Evolutionary conservation across 257 asterid genomes (phyloP).

Genomic region (Nicotiana undulata): DNA sequence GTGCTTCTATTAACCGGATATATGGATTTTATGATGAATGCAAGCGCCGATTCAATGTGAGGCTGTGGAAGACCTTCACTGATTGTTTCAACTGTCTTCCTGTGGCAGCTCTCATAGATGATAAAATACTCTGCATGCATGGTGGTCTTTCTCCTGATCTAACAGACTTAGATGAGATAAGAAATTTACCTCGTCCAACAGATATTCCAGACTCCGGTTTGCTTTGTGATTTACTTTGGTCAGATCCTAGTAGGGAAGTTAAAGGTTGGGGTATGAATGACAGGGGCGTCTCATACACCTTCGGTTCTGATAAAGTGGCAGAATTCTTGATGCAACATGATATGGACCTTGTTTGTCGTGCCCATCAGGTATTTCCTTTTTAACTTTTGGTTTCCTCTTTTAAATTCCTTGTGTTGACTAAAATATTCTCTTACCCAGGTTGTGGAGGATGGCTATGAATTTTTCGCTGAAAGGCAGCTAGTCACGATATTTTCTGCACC

Average conservation of each 20-base stretch:
- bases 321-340: constrained; percentile 30
- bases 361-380: constrained; percentile 22
- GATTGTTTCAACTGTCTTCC: constrained; percentile 34
- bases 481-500: constrained; percentile 30
- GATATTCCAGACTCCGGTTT: constrained; percentile 33
- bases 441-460: constrained; percentile 32
- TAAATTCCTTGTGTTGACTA: neutral
- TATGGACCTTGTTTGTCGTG: constrained; percentile 33
- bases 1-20: constrained; percentile 33
- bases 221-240: constrained; percentile 32
- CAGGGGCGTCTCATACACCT: constrained; percentile 31
- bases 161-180: constrained; percentile 23
- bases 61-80: constrained; percentile 30
- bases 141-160: constrained; percentile 39
- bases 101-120: constrained; percentile 30
- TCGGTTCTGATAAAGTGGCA: constrained; percentile 27
- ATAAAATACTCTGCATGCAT: constrained; percentile 29
- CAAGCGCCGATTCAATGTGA: constrained; percentile 26
- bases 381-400: neutral
- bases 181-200: constrained; percentile 27
- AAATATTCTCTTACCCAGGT: constrained; percentile 12
- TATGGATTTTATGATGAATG: constrained; percentile 33
- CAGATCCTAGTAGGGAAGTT: constrained; percentile 30
- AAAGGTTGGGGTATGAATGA: constrained; percentile 38
- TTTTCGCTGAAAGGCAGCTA: constrained; percentile 30